Conservation (phyloP, 441 rosid genomes). For the Manihot esculenta region DNA sequence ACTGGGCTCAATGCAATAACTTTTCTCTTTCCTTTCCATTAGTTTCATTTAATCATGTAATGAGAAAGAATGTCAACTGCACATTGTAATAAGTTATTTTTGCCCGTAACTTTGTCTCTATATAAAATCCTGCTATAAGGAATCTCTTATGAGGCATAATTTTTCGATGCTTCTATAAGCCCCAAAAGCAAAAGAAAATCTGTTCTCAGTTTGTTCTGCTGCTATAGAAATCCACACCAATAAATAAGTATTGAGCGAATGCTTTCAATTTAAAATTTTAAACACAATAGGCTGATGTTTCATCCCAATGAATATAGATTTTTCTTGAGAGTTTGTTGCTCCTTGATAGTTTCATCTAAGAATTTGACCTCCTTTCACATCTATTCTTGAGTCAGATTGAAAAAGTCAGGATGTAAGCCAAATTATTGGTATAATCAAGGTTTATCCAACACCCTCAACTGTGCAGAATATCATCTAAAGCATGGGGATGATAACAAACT, state of each 20-base stretch:
- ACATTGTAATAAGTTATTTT: constrained; percentile 8
- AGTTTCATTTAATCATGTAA: constrained; percentile 6
- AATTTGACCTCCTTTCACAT: constrained; percentile 13
- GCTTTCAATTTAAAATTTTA: no score
- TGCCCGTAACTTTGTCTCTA: constrained; percentile 28
- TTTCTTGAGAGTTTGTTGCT: constrained; percentile 17
- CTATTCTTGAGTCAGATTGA: constrained; percentile 14
- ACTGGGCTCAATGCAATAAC: background rate
- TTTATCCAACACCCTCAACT: no score
- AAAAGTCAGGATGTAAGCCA: constrained; percentile 17
- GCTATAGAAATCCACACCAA: no score
- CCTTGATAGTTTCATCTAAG: constrained; percentile 11
- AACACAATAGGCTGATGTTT: no score
- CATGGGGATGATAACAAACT: constrained; percentile 4
- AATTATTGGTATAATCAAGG: constrained; percentile 14
- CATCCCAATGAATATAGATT: constrained; percentile 22
- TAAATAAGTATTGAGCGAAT: no score
- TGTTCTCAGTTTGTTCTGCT: no score
- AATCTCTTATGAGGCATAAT: constrained; percentile 39
- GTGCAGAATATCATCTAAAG: constrained; percentile 8
- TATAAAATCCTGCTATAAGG: constrained; percentile 21
- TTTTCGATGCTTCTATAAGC: background rate
- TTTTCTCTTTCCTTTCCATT: constrained; percentile 7
- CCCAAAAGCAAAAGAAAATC: no score
- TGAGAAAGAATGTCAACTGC: constrained; percentile 27